Evolutionary conservation across 2,329 filamentous ascomycete genomes (phyloP).

Genomic region (Hirsutella thompsonii): DNA sequence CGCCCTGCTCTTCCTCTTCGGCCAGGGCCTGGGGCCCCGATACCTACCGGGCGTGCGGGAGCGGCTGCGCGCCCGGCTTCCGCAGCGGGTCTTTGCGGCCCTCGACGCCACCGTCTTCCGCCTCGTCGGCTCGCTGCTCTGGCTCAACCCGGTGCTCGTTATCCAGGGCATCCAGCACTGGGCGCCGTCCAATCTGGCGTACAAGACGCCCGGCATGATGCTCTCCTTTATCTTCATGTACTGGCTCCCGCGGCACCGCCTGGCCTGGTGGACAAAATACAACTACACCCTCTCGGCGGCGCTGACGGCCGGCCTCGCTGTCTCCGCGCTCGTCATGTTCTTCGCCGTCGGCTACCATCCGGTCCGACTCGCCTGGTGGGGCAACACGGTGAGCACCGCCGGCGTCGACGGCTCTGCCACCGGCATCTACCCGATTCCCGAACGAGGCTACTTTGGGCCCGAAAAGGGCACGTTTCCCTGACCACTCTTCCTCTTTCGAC

Average conservation of each 20-base stretch:
- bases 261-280: constrained; percentile 33
- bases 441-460: constrained; percentile 14
- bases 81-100: constrained; percentile 16
- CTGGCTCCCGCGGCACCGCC: constrained; percentile 20
- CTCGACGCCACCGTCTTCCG: constrained; percentile 24
- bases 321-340: constrained; percentile 28
- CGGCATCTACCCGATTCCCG: constrained; percentile 9
- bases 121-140: constrained; percentile 23
- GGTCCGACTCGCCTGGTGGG: constrained; percentile 28
- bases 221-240: constrained; percentile 26
- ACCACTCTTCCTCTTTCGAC: no score
- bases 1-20: constrained; percentile 18
- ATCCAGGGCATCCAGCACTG: constrained; percentile 29
- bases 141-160: constrained; percentile 26
- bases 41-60: constrained; percentile 16
- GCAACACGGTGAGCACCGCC: constrained; percentile 18
- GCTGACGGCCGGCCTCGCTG: constrained; percentile 26
- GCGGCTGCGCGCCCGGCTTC: constrained; percentile 15
- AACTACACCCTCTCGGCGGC: constrained; percentile 31
- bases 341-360: constrained; percentile 22
- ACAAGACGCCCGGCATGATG: constrained; percentile 28
- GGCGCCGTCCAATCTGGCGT: constrained; percentile 27
- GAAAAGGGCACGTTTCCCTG: constrained; percentile 11
- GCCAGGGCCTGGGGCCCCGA: constrained; percentile 6
- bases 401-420: constrained; percentile 10